These are phyloP conservation scores for Schizochytrium sp. DNA, from an alignment of 108 stramenopile species.

Conservation along the genomic window DNA sequence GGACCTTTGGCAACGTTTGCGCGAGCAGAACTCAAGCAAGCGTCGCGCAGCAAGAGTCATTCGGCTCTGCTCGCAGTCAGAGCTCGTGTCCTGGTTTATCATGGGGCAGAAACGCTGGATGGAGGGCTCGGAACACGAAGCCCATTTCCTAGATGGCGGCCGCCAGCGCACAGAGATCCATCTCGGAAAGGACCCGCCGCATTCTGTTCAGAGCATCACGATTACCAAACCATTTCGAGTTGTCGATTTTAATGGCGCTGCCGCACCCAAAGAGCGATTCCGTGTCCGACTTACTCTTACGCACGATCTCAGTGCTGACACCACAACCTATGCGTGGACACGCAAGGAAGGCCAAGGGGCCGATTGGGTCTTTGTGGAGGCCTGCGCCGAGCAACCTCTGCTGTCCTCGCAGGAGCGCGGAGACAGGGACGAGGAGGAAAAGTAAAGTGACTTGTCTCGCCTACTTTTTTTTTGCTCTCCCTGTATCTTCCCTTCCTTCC, in stretches of 20 bases:
- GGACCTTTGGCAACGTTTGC: not conserved
- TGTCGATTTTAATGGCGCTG: not conserved
- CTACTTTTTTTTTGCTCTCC: no score
- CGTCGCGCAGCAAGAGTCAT: not conserved
- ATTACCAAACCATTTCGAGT: not conserved
- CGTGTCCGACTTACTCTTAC: not conserved
- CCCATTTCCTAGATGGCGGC: slow-evolving; percentile 4
- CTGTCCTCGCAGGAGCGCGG: no score
- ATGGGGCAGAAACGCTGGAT: not conserved
- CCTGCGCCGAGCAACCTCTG: no score
- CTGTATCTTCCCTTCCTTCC: no score
- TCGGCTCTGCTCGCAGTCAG: not conserved
- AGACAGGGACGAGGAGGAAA: no score
- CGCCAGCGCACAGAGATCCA: not conserved
- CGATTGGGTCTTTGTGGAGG: no score
- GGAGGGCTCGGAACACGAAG: not conserved
- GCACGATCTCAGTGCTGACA: not conserved
- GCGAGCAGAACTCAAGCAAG: not conserved
- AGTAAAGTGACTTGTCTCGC: no score
- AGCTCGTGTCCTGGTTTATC: not conserved
- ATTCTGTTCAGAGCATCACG: not conserved
- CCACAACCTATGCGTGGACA: not conserved
- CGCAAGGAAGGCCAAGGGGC: not conserved
- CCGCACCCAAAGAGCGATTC: not conserved
- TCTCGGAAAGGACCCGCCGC: not conserved